A percentile compares a stretch with the other conserved stretches of the same genome.
These are phyloP conservation scores for Catharanthus roseus DNA, from an alignment of 257 asterid species.

Conservation along the genomic window DNA sequence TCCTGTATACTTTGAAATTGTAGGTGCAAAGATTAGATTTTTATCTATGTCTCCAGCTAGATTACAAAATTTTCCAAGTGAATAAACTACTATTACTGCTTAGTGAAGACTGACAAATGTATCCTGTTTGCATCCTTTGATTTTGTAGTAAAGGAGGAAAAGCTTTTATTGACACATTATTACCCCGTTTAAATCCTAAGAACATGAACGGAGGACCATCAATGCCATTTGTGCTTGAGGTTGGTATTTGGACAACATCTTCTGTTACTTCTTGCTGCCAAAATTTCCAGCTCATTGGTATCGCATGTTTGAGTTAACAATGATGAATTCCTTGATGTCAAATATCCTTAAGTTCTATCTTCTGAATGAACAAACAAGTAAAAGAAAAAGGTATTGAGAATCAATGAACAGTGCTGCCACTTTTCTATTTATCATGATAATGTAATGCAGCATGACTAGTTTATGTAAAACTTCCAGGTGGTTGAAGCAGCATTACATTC, in stretches of 20 bases:
- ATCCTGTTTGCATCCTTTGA: slow-evolving; percentile 10
- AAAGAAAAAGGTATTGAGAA: not conserved
- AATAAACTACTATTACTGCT: not conserved
- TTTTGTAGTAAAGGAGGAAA: slow-evolving; percentile 77
- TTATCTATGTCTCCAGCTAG: not conserved
- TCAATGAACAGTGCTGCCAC: not conserved
- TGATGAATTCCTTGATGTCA: not conserved
- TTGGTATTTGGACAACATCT: slow-evolving; percentile 21
- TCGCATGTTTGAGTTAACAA: not conserved
- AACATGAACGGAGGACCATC: slow-evolving; percentile 64
- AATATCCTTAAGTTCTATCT: not conserved
- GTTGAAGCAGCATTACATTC: slow-evolving; percentile 98
- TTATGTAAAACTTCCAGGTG: slow-evolving; percentile 49
- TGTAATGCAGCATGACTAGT: not conserved
- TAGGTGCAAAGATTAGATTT: not conserved
- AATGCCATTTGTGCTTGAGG: slow-evolving; percentile 98
- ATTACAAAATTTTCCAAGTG: not conserved
- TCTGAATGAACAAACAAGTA: not conserved
- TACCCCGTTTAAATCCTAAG: slow-evolving; percentile 87
- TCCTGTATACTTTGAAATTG: not conserved
- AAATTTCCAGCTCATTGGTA: not conserved
- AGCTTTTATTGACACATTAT: slow-evolving; percentile 84
- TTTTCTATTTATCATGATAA: not conserved
- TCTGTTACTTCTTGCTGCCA: not conserved
- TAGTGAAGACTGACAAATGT: not conserved